Percentiles rank a stretch among this genome's conserved stretches.
These are phyloP conservation scores for Blastocystis sp. DNA, from an alignment of 352 stramenopile genomes.

Conservation along the genomic window DNA sequence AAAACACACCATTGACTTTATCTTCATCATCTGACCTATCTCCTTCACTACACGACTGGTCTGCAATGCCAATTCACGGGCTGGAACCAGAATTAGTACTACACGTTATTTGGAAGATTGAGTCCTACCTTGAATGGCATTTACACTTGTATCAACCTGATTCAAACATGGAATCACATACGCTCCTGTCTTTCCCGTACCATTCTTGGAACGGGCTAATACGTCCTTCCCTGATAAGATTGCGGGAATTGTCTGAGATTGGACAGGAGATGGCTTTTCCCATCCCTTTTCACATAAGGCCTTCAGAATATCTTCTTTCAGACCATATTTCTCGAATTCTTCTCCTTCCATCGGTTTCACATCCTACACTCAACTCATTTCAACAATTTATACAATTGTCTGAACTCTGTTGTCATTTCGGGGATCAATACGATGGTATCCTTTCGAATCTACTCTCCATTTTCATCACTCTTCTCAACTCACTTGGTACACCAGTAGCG, in stretches of 20 bases:
- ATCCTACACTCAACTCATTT: constrained; percentile 70
- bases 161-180: too few species aligned
- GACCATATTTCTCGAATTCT: constrained; percentile 98
- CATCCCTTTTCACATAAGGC: constrained; percentile 99
- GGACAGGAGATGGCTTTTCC: constrained; percentile 93
- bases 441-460: constrained; percentile 18
- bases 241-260: constrained; percentile 97
- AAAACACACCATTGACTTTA: constrained; percentile 95
- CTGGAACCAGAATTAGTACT: constrained; percentile 96
- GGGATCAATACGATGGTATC: constrained; percentile 71
- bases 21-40: constrained; percentile 90
- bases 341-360: constrained; percentile 97
- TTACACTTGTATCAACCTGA: constrained; percentile 91
- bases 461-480: background rate
- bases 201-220: constrained; percentile 95
- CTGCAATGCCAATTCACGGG: constrained; percentile 93
- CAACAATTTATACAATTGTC: constrained; percentile 68
- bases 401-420: too few species aligned
- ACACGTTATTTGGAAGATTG: background rate
- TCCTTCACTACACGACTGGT: constrained; percentile 92
- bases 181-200: constrained; percentile 95
- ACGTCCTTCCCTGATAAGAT: constrained; percentile 93
- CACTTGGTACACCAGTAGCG: background rate
- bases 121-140: constrained; percentile 80
- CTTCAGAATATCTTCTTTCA: constrained; percentile 97